Percentiles rank a stretch among this genome's conserved stretches.
Conservation (phyloP, 306 rosid genomes). For the Mucuna pruriens region DNA sequence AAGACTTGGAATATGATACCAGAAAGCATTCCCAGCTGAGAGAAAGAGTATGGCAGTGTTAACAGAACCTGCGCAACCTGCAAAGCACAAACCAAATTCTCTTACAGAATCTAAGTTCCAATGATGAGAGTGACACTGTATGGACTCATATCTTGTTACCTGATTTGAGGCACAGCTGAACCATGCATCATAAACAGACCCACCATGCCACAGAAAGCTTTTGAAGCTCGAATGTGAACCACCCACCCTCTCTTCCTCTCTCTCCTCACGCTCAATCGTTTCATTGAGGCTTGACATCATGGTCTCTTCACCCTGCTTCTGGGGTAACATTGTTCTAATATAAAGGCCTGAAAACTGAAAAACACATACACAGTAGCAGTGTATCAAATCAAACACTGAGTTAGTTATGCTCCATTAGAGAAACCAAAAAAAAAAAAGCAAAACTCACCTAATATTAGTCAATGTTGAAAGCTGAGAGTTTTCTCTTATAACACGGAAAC, state of each 20-base stretch:
- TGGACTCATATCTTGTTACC: constrained; percentile 45
- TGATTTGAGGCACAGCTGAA: constrained; percentile 97
- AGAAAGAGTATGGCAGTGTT: constrained; percentile 86
- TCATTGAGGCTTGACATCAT: constrained; percentile 60
- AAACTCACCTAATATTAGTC: constrained; percentile 35
- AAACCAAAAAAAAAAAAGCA: constrained; percentile 18
- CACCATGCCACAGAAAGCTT: constrained; percentile 89
- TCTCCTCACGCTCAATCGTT: constrained; percentile 51
- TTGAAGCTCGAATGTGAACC: constrained; percentile 50
- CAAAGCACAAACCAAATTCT: constrained; percentile 20
- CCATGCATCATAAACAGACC: constrained; percentile 97
- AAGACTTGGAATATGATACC: constrained; percentile 82
- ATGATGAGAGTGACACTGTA: constrained; percentile 3
- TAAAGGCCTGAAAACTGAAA: constrained; percentile 45
- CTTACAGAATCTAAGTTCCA: constrained; percentile 8
- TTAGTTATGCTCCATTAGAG: constrained; percentile 19
- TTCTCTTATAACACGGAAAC: constrained; percentile 36
- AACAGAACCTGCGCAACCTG: constrained; percentile 98
- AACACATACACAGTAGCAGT: constrained; percentile 18
- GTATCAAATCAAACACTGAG: background rate
- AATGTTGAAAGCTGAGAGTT: constrained; percentile 26
- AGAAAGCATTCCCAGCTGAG: constrained; percentile 88
- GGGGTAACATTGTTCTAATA: constrained; percentile 57
- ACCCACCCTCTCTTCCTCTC: constrained; percentile 59
- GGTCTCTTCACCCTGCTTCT: constrained; percentile 77